Evolutionary conservation across 192 early-diverging fungal species (phyloP), one percentile per base, ranked within the genome.

Genomic region (Coemansia sp.): DNA sequence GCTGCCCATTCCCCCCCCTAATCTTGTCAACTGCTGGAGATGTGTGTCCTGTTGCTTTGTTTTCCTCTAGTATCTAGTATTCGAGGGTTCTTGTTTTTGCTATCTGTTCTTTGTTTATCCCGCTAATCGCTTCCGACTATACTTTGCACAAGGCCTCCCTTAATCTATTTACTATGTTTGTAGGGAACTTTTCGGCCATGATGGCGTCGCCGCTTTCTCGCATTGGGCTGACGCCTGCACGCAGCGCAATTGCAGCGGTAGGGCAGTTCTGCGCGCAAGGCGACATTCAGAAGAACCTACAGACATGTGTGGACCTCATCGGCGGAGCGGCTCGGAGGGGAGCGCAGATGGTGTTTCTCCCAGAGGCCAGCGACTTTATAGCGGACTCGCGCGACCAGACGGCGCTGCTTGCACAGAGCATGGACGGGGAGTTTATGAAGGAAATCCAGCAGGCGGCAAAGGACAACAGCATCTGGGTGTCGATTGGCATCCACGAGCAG

Each of bases 311-410:
- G 33, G 74, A 79, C 3, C 77, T 92, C 11, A 87, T 90, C 49
- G 53, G 65, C 11, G 67, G 75, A 9, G 91, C 89, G n/a, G 82
- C 87, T 15, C 63, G 71, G 33, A 68, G 72, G 40, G 86, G 84
- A 2, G 86, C 87, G 11, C 88, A 87, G 85, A 87, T 90, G 77
- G 67, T 93, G 29, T 93, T 93, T 75, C 72, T 95, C 20, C 93
- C 93, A 1, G 93, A 95, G 61, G 87, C 91, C 34, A 90, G 87
- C 32, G 93, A 95, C 75, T 95, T 90, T 65, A 89, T 93, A 35
- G 84, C 89, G 13, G 81, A 83, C 23, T 73, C 69, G 40, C 82
- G 70, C 25, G 72, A 81, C 41, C 80, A 88, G 50, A 71, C 84
- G 9, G 41, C 79, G 1, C 52, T 65, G 15, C 78, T 90, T 15